A percentile compares a stretch with the other conserved stretches of the same genome.
These are phyloP conservation scores for Medicago arabica DNA, from an alignment of 306 rosid species.

Conservation along the genomic window DNA sequence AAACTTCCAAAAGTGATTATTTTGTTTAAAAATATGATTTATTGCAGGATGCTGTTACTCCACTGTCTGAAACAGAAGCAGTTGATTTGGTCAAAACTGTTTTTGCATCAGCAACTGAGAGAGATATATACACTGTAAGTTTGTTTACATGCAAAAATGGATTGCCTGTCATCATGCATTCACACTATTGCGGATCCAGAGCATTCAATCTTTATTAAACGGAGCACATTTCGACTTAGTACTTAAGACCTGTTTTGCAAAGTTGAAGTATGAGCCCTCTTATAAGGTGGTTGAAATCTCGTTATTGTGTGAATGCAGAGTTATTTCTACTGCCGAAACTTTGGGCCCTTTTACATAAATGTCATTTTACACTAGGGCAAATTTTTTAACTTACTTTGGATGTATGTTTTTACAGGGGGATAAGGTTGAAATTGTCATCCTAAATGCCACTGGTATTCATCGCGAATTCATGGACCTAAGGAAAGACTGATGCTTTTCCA, in stretches of 20 bases:
- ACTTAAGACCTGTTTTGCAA: neutral
- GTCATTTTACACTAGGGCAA: neutral
- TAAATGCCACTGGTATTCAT: neutral
- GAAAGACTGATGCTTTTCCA: neutral
- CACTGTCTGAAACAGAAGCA: neutral
- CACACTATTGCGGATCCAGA: neutral
- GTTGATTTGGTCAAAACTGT: neutral
- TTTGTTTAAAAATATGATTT: neutral
- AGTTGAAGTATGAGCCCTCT: neutral
- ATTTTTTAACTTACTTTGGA: neutral
- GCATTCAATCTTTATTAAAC: neutral
- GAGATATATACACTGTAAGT: slow-evolving; percentile 8
- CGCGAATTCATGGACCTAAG: slow-evolving; percentile 3
- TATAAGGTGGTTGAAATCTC: neutral
- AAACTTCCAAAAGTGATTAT: too few species aligned
- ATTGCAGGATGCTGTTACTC: slow-evolving; percentile 1
- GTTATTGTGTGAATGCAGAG: neutral
- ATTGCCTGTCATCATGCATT: neutral
- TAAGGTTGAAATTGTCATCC: slow-evolving; percentile 3
- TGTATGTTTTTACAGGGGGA: neutral
- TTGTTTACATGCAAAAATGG: neutral
- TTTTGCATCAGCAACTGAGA: neutral
- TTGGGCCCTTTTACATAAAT: neutral
- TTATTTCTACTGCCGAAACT: neutral
- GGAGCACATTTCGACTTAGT: neutral